A percentile compares a stretch with the other conserved stretches of the same genome.
phyloP scores from a whole-genome alignment of 306 rosid genomes.

The Sophora flavescens region DNA sequence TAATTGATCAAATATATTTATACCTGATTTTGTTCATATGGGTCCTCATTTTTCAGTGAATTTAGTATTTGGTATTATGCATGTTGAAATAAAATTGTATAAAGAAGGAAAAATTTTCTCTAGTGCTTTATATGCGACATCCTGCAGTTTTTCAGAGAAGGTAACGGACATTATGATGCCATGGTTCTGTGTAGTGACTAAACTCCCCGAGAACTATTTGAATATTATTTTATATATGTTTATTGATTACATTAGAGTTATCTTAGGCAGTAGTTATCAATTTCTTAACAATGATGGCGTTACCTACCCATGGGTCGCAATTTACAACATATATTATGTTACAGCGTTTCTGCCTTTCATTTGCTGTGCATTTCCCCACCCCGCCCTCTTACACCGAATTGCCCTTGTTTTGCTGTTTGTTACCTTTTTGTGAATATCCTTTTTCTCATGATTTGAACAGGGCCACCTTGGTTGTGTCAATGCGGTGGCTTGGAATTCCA shows the following conservation, averaged over 20 bases:
- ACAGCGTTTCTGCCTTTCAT: constrained; percentile 1
- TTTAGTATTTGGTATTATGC: constrained; percentile 4
- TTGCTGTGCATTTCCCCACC: background rate
- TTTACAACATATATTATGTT: constrained; percentile 1
- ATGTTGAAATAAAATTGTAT: constrained; percentile 4
- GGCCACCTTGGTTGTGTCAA: constrained; percentile 97
- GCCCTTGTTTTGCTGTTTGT: too few relatives aligned
- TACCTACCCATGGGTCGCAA: background rate
- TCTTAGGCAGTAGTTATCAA: background rate
- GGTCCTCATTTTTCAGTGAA: background rate
- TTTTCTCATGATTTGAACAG: constrained; percentile 54
- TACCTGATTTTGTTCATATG: background rate
- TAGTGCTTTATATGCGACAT: background rate
- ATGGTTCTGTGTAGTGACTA: constrained; percentile 20
- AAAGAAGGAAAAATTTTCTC: background rate
- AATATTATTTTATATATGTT: background rate
- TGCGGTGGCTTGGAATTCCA: constrained; percentile 92
- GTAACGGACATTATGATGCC: background rate
- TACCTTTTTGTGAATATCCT: constrained; percentile 10
- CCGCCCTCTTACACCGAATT: too few relatives aligned
- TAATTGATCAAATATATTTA: background rate
- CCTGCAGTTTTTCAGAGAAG: constrained; percentile 4
- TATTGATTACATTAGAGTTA: background rate
- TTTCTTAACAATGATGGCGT: constrained; percentile 16
- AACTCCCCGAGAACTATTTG: background rate